Base-by-base conservation (phyloP, 2,329 filamentous ascomycete genomes). In the Microcera coccophila region DNA sequence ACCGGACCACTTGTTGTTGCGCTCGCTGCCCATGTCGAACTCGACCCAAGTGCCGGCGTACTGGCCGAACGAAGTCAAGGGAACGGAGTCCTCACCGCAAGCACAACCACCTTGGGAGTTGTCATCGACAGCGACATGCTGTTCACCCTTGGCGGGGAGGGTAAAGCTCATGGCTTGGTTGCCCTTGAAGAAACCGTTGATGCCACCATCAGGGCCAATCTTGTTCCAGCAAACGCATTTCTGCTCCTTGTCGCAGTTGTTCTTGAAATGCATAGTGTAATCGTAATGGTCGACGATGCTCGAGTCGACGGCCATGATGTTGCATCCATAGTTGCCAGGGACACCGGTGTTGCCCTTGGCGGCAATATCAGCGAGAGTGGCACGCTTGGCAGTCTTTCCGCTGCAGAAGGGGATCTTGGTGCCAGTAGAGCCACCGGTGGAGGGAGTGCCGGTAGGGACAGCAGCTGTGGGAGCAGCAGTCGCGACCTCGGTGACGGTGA, bases 141-240 rank as follows among this genome's bases (percentile, higher is more conserved):
- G 62, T 41, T 58, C 56, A 54, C 59, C 58, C 44, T 60, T 58
- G 40, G 61, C 62, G 20, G 59, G 21, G 21, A 78, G 64, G 36
- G 44, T 60, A 58, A 77, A 77, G 41, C 47, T 60, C 39, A 72
- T 36, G 37, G 63, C 70, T 40, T 66, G 29, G 39, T 68, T 63
- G 52, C 65, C 60, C 44, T 64, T 64, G 63, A 70, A 77, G 66
- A 73, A 73, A 51, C 75, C 75, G 55, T 74, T 65, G 58, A 76
- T 66, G 26, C 46, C 43, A 29, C 66, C 64, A 36, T 65, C 52
- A 12, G 62, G 57, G 34, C 74, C 74, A 41, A 76, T 75, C 72
- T 78, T 78, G 71, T 75, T 73, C 65, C 62, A 75, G 66, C 68
- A 71, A 26, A 55, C 54, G 57, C 75, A 76, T 33, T 60, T 31